These are phyloP conservation scores for Tulasnella sp. DNA, from an alignment of 768 basidiomycete genomes.

Conservation along the genomic window DNA sequence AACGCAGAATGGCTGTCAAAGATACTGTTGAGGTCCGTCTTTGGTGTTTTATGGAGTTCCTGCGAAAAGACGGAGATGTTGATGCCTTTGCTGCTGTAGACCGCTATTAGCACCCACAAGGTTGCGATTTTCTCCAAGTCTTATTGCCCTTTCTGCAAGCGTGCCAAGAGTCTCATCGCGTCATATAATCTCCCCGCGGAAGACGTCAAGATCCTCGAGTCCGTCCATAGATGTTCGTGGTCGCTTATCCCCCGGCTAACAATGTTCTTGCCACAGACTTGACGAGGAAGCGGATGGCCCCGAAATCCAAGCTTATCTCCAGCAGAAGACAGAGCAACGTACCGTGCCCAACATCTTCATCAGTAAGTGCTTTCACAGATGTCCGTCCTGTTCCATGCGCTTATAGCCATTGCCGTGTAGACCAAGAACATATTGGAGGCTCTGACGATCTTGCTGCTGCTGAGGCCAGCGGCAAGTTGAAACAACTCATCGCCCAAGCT, in stretches of 20 bases:
- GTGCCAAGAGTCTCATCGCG: conserved; percentile 30
- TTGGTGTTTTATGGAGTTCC: not conserved
- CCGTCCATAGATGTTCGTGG: not conserved
- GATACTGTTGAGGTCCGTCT: conserved; percentile 2
- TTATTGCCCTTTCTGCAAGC: conserved; percentile 41
- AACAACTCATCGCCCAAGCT: conserved; percentile 16
- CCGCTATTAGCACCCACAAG: conserved; percentile 35
- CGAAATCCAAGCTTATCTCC: conserved; percentile 55
- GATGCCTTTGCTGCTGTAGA: not conserved
- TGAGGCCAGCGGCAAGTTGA: conserved; percentile 17
- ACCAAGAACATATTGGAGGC: conserved; percentile 23
- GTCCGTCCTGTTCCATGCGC: not conserved
- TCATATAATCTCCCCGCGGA: conserved; percentile 16
- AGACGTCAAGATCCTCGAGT: conserved; percentile 23
- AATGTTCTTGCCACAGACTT: not conserved
- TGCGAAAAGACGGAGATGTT: too few relatives aligned
- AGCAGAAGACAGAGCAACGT: conserved; percentile 47
- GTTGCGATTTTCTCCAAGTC: conserved; percentile 51
- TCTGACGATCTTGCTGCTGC: conserved; percentile 19
- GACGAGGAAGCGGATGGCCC: conserved; percentile 36
- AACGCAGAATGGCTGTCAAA: conserved; percentile 10
- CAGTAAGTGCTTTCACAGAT: conserved; percentile 31
- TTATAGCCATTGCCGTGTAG: not conserved
- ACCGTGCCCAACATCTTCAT: conserved; percentile 74
- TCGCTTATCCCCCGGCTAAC: not conserved